These are phyloP conservation scores for Grifola frondosa DNA, from an alignment of 1,284 basidiomycete species.

Conservation along the genomic window DNA sequence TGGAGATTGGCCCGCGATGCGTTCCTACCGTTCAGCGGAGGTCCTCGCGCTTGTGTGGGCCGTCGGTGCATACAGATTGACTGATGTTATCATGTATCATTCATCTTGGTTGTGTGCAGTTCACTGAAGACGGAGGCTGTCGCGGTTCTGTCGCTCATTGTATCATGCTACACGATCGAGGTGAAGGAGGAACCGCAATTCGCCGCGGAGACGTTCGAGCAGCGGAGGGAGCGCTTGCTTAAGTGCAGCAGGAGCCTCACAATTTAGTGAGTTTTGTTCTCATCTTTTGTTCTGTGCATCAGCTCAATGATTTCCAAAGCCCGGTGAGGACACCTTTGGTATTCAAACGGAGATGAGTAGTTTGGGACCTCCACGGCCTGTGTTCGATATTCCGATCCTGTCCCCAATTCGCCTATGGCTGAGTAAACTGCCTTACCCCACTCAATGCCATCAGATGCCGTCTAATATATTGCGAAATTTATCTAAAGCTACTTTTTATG, in stretches of 20 bases:
- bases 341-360: slow-evolving; percentile 8
- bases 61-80: slow-evolving; percentile 36
- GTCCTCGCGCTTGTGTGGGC: slow-evolving; percentile 41
- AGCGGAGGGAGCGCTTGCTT: slow-evolving; percentile 29
- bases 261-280: slow-evolving; percentile 10
- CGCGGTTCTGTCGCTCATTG: slow-evolving; percentile 20
- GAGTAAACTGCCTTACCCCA: no score
- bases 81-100: no score
- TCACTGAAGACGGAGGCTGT: slow-evolving; percentile 32
- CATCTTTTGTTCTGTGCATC: neutral
- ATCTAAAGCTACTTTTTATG: no score
- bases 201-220: slow-evolving; percentile 30
- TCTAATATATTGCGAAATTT: no score
- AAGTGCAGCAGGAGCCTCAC: slow-evolving; percentile 17
- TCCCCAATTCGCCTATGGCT: no score
- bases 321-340: slow-evolving; percentile 11
- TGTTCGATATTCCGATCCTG: no score
- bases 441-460: no score
- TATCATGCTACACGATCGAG: slow-evolving; percentile 24
- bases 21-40: slow-evolving; percentile 41
- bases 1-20: slow-evolving; percentile 39
- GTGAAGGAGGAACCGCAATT: slow-evolving; percentile 32
- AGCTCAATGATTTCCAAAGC: slow-evolving; percentile 1
- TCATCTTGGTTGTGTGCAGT: no score
- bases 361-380: no score